These are phyloP conservation scores for Artomyces pyxidatus DNA, from an alignment of 768 basidiomycete species.

Conservation along the genomic window DNA sequence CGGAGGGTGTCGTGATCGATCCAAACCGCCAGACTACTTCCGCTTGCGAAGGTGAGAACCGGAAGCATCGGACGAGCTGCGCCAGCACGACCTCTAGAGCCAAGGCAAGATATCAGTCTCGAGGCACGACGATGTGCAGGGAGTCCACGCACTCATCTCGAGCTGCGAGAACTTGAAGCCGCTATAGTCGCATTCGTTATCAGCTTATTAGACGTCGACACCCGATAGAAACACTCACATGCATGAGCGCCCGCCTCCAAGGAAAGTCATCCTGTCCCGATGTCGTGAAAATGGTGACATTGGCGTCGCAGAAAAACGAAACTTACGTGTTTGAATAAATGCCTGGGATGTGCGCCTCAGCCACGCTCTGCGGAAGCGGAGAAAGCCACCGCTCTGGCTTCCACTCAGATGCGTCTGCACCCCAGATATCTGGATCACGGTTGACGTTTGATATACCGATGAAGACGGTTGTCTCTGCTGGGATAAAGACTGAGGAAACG, in stretches of 20 bases:
- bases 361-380: conserved; percentile 15
- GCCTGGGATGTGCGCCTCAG: conserved; percentile 33
- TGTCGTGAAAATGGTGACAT: too few relatives aligned
- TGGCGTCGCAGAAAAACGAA: too few relatives aligned
- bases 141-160: conserved; percentile 41
- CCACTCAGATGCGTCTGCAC: conserved; percentile 40
- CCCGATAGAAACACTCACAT: not conserved
- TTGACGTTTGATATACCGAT: conserved; percentile 41
- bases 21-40: not conserved
- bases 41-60: not conserved
- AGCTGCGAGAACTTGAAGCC: conserved; percentile 49
- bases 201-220: too few relatives aligned
- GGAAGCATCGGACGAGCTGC: not conserved
- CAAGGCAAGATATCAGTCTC: too few relatives aligned
- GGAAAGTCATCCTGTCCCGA: conserved; percentile 34
- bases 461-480: conserved; percentile 27
- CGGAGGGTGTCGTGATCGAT: not conserved
- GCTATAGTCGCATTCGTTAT: too few relatives aligned
- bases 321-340: not conserved
- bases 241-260: conserved; percentile 33
- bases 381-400: conserved; percentile 45
- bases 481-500: conserved; percentile 23
- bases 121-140: too few relatives aligned
- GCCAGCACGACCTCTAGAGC: not conserved
- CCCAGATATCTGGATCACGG: conserved; percentile 43